Conservation (phyloP, 2,329 filamentous ascomycete genomes). For the Stagonosporopsis vannaccii region DNA sequence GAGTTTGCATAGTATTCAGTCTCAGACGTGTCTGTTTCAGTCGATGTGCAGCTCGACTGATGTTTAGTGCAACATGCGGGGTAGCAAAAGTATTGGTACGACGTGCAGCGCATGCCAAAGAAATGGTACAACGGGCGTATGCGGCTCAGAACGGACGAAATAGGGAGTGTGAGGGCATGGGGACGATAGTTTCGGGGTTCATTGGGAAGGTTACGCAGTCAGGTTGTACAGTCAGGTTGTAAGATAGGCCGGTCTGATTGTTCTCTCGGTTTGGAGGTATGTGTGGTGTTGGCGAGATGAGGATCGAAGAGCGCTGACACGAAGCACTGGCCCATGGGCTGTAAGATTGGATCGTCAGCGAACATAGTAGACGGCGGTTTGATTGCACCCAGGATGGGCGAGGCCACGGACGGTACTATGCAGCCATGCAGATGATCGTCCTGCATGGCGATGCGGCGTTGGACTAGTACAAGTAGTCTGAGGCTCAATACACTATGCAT, state of each 20-base stretch:
- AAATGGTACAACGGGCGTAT: slow-evolving; percentile 13
- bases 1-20: slow-evolving; percentile 1
- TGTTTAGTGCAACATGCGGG: slow-evolving; percentile 19
- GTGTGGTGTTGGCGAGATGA: background rate
- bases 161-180: slow-evolving; percentile 19
- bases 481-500: slow-evolving; percentile 4
- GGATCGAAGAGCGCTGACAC: background rate
- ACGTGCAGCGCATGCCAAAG: slow-evolving; percentile 14
- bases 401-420: slow-evolving; percentile 15
- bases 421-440: slow-evolving; percentile 19
- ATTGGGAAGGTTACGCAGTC: slow-evolving; percentile 13
- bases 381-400: slow-evolving; percentile 13
- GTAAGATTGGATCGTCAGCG: slow-evolving; percentile 6
- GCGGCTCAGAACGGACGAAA: slow-evolving; percentile 21
- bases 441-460: slow-evolving; percentile 12
- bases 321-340: background rate
- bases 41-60: slow-evolving; percentile 14
- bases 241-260: slow-evolving; percentile 1
- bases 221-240: slow-evolving; percentile 14
- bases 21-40: slow-evolving; percentile 9
- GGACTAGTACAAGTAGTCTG: slow-evolving; percentile 1
- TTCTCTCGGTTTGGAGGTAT: background rate
- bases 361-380: background rate
- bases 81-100: slow-evolving; percentile 26
- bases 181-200: slow-evolving; percentile 12